Base-by-base conservation (phyloP, 106 monocot species). In the Dioscorea dumetorum region DNA sequence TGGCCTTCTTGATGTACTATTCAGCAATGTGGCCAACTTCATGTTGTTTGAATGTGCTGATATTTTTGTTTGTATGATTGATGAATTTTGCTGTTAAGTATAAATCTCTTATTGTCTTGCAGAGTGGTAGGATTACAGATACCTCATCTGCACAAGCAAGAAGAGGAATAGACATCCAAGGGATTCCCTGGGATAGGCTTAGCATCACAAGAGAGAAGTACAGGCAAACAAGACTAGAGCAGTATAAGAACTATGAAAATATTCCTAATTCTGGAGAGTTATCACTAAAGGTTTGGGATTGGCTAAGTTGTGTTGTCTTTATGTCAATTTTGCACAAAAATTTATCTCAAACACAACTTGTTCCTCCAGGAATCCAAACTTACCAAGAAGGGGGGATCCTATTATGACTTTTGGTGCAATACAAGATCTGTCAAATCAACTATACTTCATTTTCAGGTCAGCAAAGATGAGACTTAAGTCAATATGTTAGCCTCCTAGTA, bases 401-500 rank as follows among this genome's bases (percentile, higher is more conserved):
- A 78, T 72, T 93, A 83, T 75, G 92, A 88, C n/a, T 93, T 93
- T 64, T 75, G 62, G 35, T 72, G 80, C 31, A 93, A 93, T 72
- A 78, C 92, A 73, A 93, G 92, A 83, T 78, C 80, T 60, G 92
- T 93, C 48, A 93, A 83, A 68, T 88, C 92, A 62, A 82, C 78
- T 35, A 88, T 93, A 50, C 85, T 93, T 54, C 92, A 93, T 76
- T 93, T 93, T 61, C 92, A 93, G 83, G 92, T 93, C 33, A 66
- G 73, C 35, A 31, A 23, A 14, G 41, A 41, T 41, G 41, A 41
- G 6, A 10, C 10, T 34, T 6, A 41, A 41, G 41, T 41, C 5
- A 41, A 41, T 41, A 41, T 10, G 6, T 41, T 41, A 10, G 41
- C 41, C 41, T 41, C 5, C 10, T 8, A 3, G 41, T 41, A 41